Evolutionary conservation across 257 asterid species (phyloP), one percentile per base, ranked within the genome.

Genomic region (Ilex asprella): DNA sequence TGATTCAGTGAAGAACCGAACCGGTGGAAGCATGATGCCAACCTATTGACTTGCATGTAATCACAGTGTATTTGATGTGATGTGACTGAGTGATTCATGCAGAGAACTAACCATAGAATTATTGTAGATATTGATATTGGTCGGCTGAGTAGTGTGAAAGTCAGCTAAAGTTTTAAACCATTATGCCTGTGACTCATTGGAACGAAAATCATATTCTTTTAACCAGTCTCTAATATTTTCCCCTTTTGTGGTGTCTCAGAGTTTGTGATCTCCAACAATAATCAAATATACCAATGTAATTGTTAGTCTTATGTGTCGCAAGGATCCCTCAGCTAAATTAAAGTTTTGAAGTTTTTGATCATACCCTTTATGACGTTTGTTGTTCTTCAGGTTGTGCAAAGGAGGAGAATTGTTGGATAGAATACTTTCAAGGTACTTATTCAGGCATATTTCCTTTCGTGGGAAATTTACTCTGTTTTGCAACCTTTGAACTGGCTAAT

Each of bases 391-490:
- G 79, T 77, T 90, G 73, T 90, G 97, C 75, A 73, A 71, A 74
- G 97, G 96, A 51, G 97, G 97, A 62, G 97, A 90, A 64, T 66
- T 90, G 61, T 67, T 87, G 63, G 95, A 90, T 67, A 73, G 86
- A 51, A 85, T 90, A 65, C 95, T 90, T 70, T 73, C 91, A 44
- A 90, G 87, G 95, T 81, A 59, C 14, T 60, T 35, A n/a, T 39
- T 57, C 54, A 39, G 15, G 41, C 41, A 35, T 67, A 21, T 21
- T 21, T 21, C 13, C 27, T 55, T 27, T n/a, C 29, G 12, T 30
- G 47, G 27, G 47, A 27, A 27, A 12, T 3, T 27, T 39, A 6
- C 50, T 16, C 58, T 63, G 46, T 63, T 32, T 29, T 50, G 43
- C 47, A 30, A 55, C 44, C 30, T 46, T n/a, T 31, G 50, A 31